These are phyloP conservation scores for Starmerella powellii DNA, from an alignment of 805 yeast species.

Conservation along the genomic window DNA sequence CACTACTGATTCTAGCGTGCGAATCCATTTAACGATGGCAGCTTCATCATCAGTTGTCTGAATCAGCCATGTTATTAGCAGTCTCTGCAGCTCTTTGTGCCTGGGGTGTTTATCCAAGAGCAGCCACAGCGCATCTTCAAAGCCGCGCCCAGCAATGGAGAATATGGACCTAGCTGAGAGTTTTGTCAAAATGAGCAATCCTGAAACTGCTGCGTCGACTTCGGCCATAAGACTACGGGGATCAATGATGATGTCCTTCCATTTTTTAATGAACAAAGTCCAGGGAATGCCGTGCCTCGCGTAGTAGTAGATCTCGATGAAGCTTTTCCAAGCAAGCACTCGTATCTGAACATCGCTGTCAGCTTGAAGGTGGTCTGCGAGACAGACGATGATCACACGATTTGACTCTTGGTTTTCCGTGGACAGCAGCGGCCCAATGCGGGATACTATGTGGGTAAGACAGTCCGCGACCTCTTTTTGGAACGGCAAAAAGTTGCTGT, in stretches of 20 bases:
- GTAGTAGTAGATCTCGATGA: slow-evolving; percentile 22
- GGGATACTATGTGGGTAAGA: slow-evolving; percentile 29
- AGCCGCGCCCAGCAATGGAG: slow-evolving; percentile 30
- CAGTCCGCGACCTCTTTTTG: slow-evolving; percentile 38
- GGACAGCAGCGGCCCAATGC: slow-evolving; percentile 42
- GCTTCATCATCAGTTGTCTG: slow-evolving; percentile 27
- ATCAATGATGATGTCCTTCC: slow-evolving; percentile 15
- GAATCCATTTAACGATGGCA: slow-evolving; percentile 39
- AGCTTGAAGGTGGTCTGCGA: slow-evolving; percentile 29
- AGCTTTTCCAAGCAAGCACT: slow-evolving; percentile 22
- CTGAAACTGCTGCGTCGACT: slow-evolving; percentile 36
- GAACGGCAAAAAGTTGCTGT: slow-evolving; percentile 37
- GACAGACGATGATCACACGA: slow-evolving; percentile 22
- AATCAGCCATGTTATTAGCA: slow-evolving; percentile 52
- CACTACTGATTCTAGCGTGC: slow-evolving; percentile 35
- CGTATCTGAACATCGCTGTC: slow-evolving; percentile 14
- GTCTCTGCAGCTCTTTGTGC: slow-evolving; percentile 34
- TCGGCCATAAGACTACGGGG: slow-evolving; percentile 2
- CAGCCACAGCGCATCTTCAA: slow-evolving; percentile 51
- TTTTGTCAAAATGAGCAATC: slow-evolving; percentile 49
- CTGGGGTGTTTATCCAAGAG: slow-evolving; percentile 38
- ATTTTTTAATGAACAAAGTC: slow-evolving; percentile 14
- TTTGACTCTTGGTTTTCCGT: slow-evolving; percentile 21
- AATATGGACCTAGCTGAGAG: slow-evolving; percentile 40
- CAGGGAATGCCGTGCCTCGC: slow-evolving; percentile 19